These are phyloP conservation scores for Chytriomyces sp. DNA, from an alignment of 192 early-diverging fungal genomes.

Conservation along the genomic window DNA sequence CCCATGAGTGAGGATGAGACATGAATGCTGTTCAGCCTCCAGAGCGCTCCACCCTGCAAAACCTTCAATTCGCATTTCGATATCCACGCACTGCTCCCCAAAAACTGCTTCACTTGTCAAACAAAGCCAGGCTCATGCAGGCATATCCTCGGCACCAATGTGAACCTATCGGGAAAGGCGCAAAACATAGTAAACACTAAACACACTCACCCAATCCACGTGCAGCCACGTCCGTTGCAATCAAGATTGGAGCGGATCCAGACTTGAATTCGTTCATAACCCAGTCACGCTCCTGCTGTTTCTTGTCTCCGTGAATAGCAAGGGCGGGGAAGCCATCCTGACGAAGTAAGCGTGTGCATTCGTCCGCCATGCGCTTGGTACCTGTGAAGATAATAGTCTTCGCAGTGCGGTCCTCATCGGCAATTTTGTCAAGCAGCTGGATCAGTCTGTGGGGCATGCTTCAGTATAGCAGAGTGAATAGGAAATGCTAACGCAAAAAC, in stretches of 20 bases:
- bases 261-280: conserved; percentile 90
- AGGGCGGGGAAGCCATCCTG: conserved; percentile 90
- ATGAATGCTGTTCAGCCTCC: too few species aligned
- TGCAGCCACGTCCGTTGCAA: conserved; percentile 86
- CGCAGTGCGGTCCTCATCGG: conserved; percentile 31
- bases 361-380: conserved; percentile 62
- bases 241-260: conserved; percentile 86
- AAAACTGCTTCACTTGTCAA: too few species aligned
- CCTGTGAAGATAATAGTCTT: conserved; percentile 59
- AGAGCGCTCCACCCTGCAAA: too few species aligned
- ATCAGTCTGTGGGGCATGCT: conserved; percentile 37
- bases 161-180: too few species aligned
- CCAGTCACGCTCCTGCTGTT: conserved; percentile 95
- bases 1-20: too few species aligned
- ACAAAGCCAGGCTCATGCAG: too few species aligned
- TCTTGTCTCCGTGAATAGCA: conserved; percentile 97
- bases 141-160: too few species aligned
- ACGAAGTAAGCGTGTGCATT: conserved; percentile 83
- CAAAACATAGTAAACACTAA: too few species aligned
- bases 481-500: not conserved
- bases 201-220: conserved; percentile 80
- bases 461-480: not conserved
- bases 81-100: too few species aligned
- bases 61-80: too few species aligned
- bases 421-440: conserved; percentile 45